Evolutionary conservation across 495 filamentous ascomycete genomes (phyloP), one percentile per base, ranked within the genome.

Genomic region (Podospora conica): DNA sequence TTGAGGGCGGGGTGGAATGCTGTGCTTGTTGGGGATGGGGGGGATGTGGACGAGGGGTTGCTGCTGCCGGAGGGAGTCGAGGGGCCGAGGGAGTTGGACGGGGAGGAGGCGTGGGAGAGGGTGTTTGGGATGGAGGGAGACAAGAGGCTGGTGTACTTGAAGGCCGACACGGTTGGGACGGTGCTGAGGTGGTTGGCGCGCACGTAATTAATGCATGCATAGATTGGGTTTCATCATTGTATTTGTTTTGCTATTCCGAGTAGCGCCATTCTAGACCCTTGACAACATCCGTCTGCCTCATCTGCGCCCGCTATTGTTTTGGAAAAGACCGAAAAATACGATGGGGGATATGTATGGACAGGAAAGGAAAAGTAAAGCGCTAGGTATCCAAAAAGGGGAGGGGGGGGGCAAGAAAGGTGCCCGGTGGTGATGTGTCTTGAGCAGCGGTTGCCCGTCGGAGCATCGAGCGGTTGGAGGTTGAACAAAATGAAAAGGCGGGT

Each of bases 1-100:
- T 54, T 72, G 28, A 72, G 77, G 21, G 88, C 88, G 12, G 88
- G 88, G 0, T 94, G 90, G 91, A 75, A 83, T 55, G 80, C 80
- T 4, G 76, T 87, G 20, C 66, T 86, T 22, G 60, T 29, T 1
- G 59, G 59, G 29, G 27, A 22, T 15, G 18, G 40, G 40, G 40
- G 15, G 40, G 40, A 8, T 31, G 10, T 1, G 40, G 15, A 48
- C 8, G 40, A 2, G 40, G 40, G 15, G 15, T 8, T n/a, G 40
- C 11, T 9, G 4, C 18, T 48, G 40, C 40, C 20, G 18, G 25
- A 31, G n/a, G 28, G 29, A 9, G 29, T n/a, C 31, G 12, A 25
- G 21, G 22, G 59, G 15, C 21, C 23, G 23, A 25, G n/a, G 59
- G 59, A 61, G 20, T 23, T 61, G 20, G 59, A 53, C 23, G 59